Percentiles rank a stretch among this genome's conserved stretches.
phyloP scores from a whole-genome alignment of 768 basidiomycete species.

The Coprinopsis strossmayeri region DNA sequence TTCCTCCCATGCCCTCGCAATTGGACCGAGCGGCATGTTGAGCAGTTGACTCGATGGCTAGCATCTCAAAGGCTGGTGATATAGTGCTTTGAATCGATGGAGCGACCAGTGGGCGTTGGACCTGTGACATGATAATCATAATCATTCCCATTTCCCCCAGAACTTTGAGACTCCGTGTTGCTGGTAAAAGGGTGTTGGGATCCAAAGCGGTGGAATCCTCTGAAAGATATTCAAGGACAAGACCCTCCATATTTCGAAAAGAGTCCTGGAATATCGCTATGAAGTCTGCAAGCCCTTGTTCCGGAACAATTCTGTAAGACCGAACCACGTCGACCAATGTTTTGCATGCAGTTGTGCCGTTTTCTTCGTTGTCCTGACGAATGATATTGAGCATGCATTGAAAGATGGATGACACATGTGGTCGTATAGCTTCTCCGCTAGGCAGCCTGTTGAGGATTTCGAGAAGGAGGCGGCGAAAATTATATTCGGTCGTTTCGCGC shows the following conservation, averaged over 20 bases:
- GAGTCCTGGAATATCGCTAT: constrained; percentile 74
- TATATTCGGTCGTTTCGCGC: constrained; percentile 65
- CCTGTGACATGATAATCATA: constrained; percentile 85
- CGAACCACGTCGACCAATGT: constrained; percentile 85
- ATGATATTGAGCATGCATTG: constrained; percentile 79
- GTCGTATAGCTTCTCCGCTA: constrained; percentile 68
- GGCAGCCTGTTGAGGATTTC: constrained; percentile 89
- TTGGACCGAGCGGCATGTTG: constrained; percentile 74
- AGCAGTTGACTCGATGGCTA: constrained; percentile 74
- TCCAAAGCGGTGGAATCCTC: constrained; percentile 55
- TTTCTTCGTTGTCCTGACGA: constrained; percentile 92
- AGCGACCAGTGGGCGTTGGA: constrained; percentile 59
- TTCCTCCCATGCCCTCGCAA: constrained; percentile 72
- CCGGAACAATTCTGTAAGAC: constrained; percentile 63
- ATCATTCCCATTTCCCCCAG: constrained; percentile 91
- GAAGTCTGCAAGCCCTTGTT: constrained; percentile 73
- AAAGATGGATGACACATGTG: constrained; percentile 61
- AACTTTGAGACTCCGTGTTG: constrained; percentile 87
- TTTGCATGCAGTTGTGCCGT: constrained; percentile 86
- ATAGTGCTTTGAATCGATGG: constrained; percentile 65
- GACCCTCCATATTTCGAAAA: constrained; percentile 63
- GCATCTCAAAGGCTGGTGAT: constrained; percentile 70
- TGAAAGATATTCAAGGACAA: constrained; percentile 72
- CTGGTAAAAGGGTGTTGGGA: constrained; percentile 52
- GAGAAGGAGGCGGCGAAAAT: constrained; percentile 80